phyloP scores from a whole-genome alignment of 78 protist species.

The Blattamonas nauphoetae region DNA sequence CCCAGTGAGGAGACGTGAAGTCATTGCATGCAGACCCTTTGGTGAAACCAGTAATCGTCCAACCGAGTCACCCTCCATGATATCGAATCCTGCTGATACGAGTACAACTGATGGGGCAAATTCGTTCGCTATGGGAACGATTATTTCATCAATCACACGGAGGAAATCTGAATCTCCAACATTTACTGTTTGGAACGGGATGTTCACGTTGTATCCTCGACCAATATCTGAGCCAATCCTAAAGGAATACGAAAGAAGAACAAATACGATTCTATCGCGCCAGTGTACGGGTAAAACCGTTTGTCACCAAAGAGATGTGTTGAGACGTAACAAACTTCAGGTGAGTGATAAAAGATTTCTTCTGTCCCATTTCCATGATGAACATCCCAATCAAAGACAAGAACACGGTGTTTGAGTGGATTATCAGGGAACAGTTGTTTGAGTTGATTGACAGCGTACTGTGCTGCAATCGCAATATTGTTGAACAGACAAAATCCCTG shows the following conservation, averaged over 20 bases:
- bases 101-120: not conserved
- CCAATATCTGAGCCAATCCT: not conserved
- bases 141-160: not conserved
- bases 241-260: not conserved
- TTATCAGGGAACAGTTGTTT: not conserved
- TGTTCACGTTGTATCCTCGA: constrained; percentile 6
- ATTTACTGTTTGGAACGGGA: not conserved
- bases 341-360: not conserved
- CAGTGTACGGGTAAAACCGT: constrained; percentile 3
- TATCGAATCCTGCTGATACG: not conserved
- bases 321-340: not conserved
- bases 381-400: not conserved
- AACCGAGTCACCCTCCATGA: constrained; percentile 2
- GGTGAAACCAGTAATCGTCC: not conserved
- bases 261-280: not conserved
- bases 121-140: not conserved
- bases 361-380: constrained; percentile 10
- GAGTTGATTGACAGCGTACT: not conserved
- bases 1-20: not conserved
- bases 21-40: not conserved
- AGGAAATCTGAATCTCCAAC: not conserved
- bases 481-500: constrained; percentile 4
- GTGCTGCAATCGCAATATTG: not conserved
- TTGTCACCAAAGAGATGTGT: constrained; percentile 5
- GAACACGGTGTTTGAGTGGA: not conserved